A percentile compares a stretch with the other conserved stretches of the same genome.
These are phyloP conservation scores for Crithidia thermophila DNA, from an alignment of 208 protist genomes.

Conservation along the genomic window DNA sequence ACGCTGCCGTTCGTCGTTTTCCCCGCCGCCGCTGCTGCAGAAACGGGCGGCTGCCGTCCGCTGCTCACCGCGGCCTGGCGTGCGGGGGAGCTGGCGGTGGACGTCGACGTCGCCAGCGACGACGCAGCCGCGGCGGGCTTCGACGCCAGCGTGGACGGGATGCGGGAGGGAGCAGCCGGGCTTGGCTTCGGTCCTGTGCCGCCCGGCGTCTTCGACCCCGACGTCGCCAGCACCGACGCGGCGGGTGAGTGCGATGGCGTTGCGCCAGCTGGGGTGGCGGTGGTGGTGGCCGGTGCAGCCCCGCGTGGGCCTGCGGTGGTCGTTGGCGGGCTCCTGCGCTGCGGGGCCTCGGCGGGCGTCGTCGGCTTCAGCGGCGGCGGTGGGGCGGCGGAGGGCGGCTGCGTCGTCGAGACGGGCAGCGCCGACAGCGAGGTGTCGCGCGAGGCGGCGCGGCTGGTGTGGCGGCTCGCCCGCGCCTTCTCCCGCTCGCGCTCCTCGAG, in stretches of 20 bases:
- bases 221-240: background rate
- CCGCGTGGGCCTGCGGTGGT: slow-evolving; percentile 1
- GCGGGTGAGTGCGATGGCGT: background rate
- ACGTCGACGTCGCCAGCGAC: background rate
- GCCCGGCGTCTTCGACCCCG: background rate
- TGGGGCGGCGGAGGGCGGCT: background rate
- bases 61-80: slow-evolving; percentile 8
- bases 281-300: too few relatives aligned
- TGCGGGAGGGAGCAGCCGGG: background rate
- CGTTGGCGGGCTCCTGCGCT: background rate
- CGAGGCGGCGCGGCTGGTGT: slow-evolving; percentile 5
- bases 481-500: slow-evolving; percentile 16
- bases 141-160: background rate
- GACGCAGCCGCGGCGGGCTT: background rate
- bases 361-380: background rate
- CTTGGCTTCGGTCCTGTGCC: slow-evolving; percentile 1
- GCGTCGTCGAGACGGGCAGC: background rate
- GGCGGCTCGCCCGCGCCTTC: background rate
- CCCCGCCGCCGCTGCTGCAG: slow-evolving; percentile 5
- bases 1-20: background rate
- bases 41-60: too few relatives aligned
- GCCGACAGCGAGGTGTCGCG: background rate
- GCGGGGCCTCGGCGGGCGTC: background rate
- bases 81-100: background rate
- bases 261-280: background rate